A percentile compares a stretch with the other conserved stretches of the same genome.
These are phyloP conservation scores for Chrysoporthe cubensis DNA, from an alignment of 2,329 filamentous ascomycete species.

Conservation along the genomic window DNA sequence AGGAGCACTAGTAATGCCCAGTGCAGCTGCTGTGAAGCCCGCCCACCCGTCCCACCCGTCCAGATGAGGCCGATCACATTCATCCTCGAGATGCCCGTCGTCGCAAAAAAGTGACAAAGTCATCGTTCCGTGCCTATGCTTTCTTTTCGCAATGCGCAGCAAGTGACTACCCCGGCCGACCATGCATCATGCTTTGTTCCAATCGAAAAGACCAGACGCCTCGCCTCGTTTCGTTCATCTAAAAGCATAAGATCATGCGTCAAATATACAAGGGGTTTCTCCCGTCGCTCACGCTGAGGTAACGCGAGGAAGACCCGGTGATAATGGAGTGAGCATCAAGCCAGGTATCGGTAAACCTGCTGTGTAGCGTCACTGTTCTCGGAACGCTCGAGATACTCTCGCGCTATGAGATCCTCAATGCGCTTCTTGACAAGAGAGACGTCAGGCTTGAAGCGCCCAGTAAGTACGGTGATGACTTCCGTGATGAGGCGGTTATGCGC, in stretches of 20 bases:
- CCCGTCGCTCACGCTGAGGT: neutral
- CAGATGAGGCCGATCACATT: neutral
- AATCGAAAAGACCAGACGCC: conserved; percentile 21
- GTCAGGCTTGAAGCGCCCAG: conserved; percentile 73
- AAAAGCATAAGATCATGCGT: neutral
- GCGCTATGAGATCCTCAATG: conserved; percentile 76
- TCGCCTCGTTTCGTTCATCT: conserved; percentile 20
- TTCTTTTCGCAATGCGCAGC: neutral
- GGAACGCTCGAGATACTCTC: conserved; percentile 78
- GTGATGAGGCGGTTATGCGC: conserved; percentile 70
- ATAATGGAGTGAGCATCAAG: conserved; percentile 46
- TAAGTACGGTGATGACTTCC: conserved; percentile 73
- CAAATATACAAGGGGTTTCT: neutral
- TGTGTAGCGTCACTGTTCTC: conserved; percentile 65
- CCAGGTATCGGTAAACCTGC: conserved; percentile 73
- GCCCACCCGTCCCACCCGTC: neutral
- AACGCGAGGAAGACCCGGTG: neutral
- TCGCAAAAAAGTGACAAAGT: neutral
- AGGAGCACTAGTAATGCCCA: too few species aligned
- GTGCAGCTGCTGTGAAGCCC: too few species aligned
- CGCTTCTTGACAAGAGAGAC: conserved; percentile 78
- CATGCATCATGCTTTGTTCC: conserved; percentile 6
- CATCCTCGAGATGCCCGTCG: neutral
- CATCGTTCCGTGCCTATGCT: neutral
- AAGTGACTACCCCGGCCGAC: neutral